A percentile compares a stretch with the other conserved stretches of the same genome.
Conservation (phyloP, 495 filamentous ascomycete genomes). For the Talaromyces borbonicus region DNA sequence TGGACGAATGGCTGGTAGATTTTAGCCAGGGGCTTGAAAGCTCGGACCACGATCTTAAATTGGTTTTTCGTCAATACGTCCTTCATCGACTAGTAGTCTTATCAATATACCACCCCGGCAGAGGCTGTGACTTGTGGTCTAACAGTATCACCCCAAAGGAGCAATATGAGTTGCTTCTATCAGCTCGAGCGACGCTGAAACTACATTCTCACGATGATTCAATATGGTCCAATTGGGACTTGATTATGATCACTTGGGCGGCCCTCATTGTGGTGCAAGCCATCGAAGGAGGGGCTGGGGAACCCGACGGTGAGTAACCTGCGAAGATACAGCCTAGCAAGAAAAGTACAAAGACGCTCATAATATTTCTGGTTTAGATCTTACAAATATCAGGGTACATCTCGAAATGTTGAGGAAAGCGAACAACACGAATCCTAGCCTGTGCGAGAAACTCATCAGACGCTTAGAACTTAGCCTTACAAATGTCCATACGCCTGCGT, state of each 20-base stretch:
- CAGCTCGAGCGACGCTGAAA: slow-evolving; percentile 8
- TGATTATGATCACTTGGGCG: slow-evolving; percentile 8
- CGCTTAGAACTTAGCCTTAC: slow-evolving; percentile 5
- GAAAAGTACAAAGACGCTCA: neutral
- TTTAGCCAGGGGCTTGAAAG: slow-evolving; percentile 2
- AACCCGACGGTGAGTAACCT: slow-evolving; percentile 1
- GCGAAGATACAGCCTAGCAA: too few species aligned
- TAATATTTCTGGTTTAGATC: slow-evolving; percentile 1
- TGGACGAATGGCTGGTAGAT: slow-evolving; percentile 8
- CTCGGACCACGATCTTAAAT: slow-evolving; percentile 2
- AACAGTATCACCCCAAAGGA: slow-evolving; percentile 7
- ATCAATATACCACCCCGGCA: slow-evolving; percentile 4
- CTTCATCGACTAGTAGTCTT: slow-evolving; percentile 7
- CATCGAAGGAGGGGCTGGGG: slow-evolving; percentile 7
- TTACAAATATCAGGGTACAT: slow-evolving; percentile 7
- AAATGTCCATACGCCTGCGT: slow-evolving; percentile 4
- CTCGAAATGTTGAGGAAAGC: slow-evolving; percentile 7
- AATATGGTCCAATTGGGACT: slow-evolving; percentile 7
- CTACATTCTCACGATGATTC: slow-evolving; percentile 7
- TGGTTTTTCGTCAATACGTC: slow-evolving; percentile 8
- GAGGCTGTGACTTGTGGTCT: slow-evolving; percentile 7
- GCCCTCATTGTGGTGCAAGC: slow-evolving; percentile 7
- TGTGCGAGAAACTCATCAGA: slow-evolving; percentile 8
- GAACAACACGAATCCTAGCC: slow-evolving; percentile 5
- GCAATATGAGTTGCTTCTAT: slow-evolving; percentile 6